Evolutionary conservation across 352 stramenopile species (phyloP).

Genomic region (Aphanomyces cochlioides): DNA sequence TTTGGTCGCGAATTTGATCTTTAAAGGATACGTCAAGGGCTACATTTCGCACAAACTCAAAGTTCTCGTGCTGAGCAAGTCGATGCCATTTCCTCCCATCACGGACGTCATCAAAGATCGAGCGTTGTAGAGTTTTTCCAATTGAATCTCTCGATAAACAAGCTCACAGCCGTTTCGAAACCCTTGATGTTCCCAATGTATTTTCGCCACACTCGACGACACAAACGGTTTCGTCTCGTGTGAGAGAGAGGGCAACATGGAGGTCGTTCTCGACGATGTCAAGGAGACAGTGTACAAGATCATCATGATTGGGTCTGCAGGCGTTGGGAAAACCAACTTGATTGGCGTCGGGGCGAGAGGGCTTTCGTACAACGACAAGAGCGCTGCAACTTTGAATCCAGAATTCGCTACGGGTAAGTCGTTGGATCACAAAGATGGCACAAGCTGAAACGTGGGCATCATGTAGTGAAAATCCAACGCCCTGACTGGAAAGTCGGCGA

Average conservation of each 20-base stretch:
- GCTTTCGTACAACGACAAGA: constrained; percentile 55
- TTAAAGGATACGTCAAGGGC: constrained; percentile 93
- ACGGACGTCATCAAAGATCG: constrained; percentile 53
- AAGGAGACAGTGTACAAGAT: constrained; percentile 48
- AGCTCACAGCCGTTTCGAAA: too few species aligned
- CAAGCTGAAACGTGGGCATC: not conserved
- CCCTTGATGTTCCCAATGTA: too few species aligned
- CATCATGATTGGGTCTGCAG: constrained; percentile 56
- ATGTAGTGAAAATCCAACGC: constrained; percentile 55
- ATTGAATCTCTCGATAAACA: not conserved
- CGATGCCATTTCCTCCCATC: constrained; percentile 90
- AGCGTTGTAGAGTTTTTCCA: not conserved
- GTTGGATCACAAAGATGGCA: not conserved
- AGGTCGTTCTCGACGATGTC: constrained; percentile 1
- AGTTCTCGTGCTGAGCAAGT: constrained; percentile 93
- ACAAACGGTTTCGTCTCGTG: too few species aligned
- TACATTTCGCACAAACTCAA: constrained; percentile 97
- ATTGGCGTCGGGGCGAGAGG: constrained; percentile 52
- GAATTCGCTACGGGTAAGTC: constrained; percentile 57
- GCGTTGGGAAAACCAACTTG: constrained; percentile 64
- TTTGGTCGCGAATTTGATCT: constrained; percentile 96
- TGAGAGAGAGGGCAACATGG: constrained; percentile 1
- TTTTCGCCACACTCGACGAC: too few species aligned
- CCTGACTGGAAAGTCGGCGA: constrained; percentile 69
- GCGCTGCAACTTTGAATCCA: constrained; percentile 48